Base-by-base conservation (phyloP, 805 yeast species). In the Cyberlindnera saturnus region DNA sequence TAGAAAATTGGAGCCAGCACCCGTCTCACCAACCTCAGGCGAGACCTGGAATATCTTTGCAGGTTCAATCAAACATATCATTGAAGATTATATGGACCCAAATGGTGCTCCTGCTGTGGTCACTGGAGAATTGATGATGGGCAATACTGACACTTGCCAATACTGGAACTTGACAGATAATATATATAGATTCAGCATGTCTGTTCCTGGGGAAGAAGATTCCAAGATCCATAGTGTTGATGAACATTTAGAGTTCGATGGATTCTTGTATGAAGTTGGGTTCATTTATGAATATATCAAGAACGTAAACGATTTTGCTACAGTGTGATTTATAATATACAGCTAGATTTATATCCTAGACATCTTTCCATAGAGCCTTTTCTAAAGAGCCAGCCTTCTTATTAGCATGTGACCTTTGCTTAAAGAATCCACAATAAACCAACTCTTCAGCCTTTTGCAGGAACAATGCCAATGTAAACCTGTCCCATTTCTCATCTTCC, bases 401-500 rank as follows among this genome's bases (percentile, higher is more conserved):
- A 50, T 70, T 71, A 19, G 67, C 65, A 9, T 14, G n/a, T 2
- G 35, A 20, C 20, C 32, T 38, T 35, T 74, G 74, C 50, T 79
- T 79, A 16, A 87, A 58, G 38, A 86, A 64, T 0, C 96, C 96
- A 43, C 85, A 64, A 48, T 75, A 65, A 45, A 79, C 76, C 45
- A 89, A 67, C 56, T 88, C 96, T 20, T 75, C 75, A 39, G 90
- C 70, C 16, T 80, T 79, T 51, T 85, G 90, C 47, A 85, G 64
- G 57, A 89, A 89, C 77, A 93, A 77, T 4, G 87, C 75, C 50
- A 84, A 66, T 0, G 80, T 65, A 38, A 81, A 53, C 46, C 77
- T 74, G 36, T 81, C 82, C 88, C 93, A 85, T 8, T 65, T 67
- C 1, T 56, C 62, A 5, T 69, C 71, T 15, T 59, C 62, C 3